Evolutionary conservation across 805 yeast genomes (phyloP).

Genomic region (Phaffomyces antillensis): DNA sequence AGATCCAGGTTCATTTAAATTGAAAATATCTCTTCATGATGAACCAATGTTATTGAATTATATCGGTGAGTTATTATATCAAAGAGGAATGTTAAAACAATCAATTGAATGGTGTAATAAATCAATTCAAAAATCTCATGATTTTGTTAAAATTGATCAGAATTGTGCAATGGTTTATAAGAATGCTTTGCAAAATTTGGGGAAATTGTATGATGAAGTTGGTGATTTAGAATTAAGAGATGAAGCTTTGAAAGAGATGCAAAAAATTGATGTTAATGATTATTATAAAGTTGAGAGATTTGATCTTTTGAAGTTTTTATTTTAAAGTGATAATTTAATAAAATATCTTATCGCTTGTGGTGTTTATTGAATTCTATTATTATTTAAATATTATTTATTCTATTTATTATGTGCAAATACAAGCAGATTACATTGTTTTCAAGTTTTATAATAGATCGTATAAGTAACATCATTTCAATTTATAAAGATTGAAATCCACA

Average conservation of each 20-base stretch:
- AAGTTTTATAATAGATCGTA: too few relatives aligned
- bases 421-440: too few relatives aligned
- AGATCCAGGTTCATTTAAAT: background rate
- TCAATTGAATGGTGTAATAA: constrained; percentile 37
- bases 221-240: constrained; percentile 10
- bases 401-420: too few relatives aligned
- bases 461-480: too few relatives aligned
- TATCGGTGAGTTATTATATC: constrained; percentile 37
- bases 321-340: too few relatives aligned
- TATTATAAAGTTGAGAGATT: too few relatives aligned
- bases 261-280: background rate
- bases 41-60: constrained; percentile 34
- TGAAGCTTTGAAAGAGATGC: background rate
- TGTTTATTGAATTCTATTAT: too few relatives aligned
- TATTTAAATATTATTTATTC: too few relatives aligned
- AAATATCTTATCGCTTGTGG: too few relatives aligned
- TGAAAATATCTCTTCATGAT: constrained; percentile 3
- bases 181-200: constrained; percentile 29
- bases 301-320: too few relatives aligned
- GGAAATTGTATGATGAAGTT: constrained; percentile 9
- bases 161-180: constrained; percentile 33
- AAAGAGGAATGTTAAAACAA: constrained; percentile 23
- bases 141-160: constrained; percentile 23
- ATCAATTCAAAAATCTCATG: constrained; percentile 26
- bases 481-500: too few relatives aligned